Evolutionary conservation across 1,139 yeast species (phyloP).

Genomic region (Spathaspora sp.): DNA sequence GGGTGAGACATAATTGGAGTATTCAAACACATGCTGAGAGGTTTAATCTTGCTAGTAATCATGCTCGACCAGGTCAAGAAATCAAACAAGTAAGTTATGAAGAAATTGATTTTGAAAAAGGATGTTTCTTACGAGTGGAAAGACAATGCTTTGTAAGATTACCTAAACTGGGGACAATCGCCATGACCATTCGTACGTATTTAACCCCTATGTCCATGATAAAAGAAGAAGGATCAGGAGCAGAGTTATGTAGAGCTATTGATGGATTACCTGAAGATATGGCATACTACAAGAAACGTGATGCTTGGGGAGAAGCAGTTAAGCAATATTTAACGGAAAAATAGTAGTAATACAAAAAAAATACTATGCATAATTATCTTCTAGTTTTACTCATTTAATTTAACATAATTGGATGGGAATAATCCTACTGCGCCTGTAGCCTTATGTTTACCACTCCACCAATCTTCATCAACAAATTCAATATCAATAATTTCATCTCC

Average conservation of each 20-base stretch:
- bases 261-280: constrained; percentile 57
- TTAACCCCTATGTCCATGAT: constrained; percentile 35
- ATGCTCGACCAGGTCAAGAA: constrained; percentile 33
- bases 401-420: constrained; percentile 90
- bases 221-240: constrained; percentile 37
- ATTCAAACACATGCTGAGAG: constrained; percentile 35
- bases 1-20: constrained; percentile 45
- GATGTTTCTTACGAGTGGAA: constrained; percentile 39
- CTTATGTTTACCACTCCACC: constrained; percentile 88
- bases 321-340: constrained; percentile 34
- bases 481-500: constrained; percentile 81
- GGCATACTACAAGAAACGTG: constrained; percentile 59
- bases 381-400: constrained; percentile 25
- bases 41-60: constrained; percentile 30
- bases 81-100: constrained; percentile 20
- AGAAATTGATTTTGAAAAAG: constrained; percentile 38
- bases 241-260: constrained; percentile 56
- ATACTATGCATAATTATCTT: neutral
- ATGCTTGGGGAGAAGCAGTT: constrained; percentile 68
- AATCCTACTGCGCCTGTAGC: constrained; percentile 71
- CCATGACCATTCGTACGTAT: constrained; percentile 44
- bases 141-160: constrained; percentile 41
- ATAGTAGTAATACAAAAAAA: neutral
- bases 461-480: constrained; percentile 88
- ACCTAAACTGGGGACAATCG: constrained; percentile 37